Base-by-base conservation (phyloP, 2,329 filamentous ascomycete genomes). In the Diaporthe longicolla region DNA sequence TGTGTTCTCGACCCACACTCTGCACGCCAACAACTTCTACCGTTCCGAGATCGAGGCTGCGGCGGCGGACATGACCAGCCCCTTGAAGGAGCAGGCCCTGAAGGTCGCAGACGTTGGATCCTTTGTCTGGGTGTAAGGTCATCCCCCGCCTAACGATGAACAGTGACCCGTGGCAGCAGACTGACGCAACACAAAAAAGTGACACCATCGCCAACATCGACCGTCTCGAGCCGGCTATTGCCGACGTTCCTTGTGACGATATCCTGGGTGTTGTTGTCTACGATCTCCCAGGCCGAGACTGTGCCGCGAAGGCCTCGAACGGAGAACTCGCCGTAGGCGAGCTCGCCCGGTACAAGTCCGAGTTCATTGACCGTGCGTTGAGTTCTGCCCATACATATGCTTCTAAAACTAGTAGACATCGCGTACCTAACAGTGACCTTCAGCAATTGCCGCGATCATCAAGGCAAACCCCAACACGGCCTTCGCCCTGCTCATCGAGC, bases 11-110 rank as follows among this genome's bases (percentile, higher is more conserved):
- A 79, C 80, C 76, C 84, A 85, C 80, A 83, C 77, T 32, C 81
- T 85, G 70, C 83, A 85, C 78, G 74, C 82, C 77, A 84, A 84
- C 81, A 79, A 69, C 76, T 83, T 80, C 79, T 82, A 83, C 80
- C 81, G 82, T 63, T 69, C 74, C 35, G 83, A 84, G 81, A 78
- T 84, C 57, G 79, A 82, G 78, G 82, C 79, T 19, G 83, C 83
- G 71, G 79, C 80, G 43, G 68, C 72, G 68, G 59, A 74, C 72
- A 79, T 84, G 63, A 77, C 77, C 4, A 63, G 78, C 26, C 82
- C 83, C 43, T 5, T 59, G 40, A 76, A 77, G 61, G 79, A 81
- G 78, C 63, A 68, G 10, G 63, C 63, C 15, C 4, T 40, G 63
- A 68, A 68, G 48, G 83, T 84, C 54, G 82, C 82, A 70, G 80